phyloP scores from a whole-genome alignment of 371 early-diverging fungal genomes.

The Mucor lusitanicus region DNA sequence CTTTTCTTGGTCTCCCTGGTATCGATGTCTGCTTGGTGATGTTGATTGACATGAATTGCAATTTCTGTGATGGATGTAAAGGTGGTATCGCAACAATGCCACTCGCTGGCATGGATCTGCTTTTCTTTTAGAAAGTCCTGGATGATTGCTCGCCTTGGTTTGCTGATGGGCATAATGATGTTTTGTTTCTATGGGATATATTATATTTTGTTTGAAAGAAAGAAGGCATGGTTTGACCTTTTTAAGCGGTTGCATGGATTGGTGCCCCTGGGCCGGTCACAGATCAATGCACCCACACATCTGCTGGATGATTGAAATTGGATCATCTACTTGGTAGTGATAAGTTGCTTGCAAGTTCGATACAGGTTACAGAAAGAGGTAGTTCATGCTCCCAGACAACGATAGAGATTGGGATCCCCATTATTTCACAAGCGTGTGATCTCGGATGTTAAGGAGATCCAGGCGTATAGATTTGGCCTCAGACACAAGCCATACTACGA shows the following conservation, averaged over 20 bases:
- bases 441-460: too few species aligned
- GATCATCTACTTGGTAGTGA: too few species aligned
- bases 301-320: neutral
- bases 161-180: slow-evolving; percentile 3
- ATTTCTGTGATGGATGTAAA: slow-evolving; percentile 14
- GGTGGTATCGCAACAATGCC: slow-evolving; percentile 21
- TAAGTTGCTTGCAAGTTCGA: too few species aligned
- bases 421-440: too few species aligned
- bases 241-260: neutral
- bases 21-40: slow-evolving; percentile 17
- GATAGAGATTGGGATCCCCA: too few species aligned
- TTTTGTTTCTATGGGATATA: neutral
- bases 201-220: neutral
- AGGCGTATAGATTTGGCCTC: too few species aligned
- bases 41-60: slow-evolving; percentile 17
- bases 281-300: neutral
- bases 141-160: slow-evolving; percentile 12
- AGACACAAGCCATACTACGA: too few species aligned
- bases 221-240: neutral
- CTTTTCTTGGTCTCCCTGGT: neutral
- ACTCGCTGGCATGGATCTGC: slow-evolving; percentile 2
- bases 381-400: too few species aligned
- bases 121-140: slow-evolving; percentile 25
- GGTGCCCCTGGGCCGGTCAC: neutral
- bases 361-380: too few species aligned